Evolutionary conservation across 31 red algal species (phyloP).

Genomic region (Endocladia muricata): DNA sequence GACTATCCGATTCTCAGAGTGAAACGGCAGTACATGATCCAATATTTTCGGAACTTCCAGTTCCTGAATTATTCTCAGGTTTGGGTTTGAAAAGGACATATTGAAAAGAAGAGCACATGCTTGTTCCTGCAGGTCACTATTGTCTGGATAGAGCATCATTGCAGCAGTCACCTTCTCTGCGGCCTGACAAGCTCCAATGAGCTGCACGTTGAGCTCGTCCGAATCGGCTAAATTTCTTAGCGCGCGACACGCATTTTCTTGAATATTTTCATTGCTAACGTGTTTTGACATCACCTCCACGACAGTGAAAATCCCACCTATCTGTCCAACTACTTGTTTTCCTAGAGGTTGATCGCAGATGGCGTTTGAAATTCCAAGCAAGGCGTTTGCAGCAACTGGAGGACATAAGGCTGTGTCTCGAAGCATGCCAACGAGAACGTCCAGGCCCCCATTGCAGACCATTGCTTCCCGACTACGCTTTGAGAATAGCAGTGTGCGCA

Average conservation of each 20-base stretch:
- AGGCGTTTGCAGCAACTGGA: slow-evolving; percentile 31
- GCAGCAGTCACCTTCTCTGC: slow-evolving; percentile 45
- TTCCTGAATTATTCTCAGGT: slow-evolving; percentile 26
- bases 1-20: not conserved
- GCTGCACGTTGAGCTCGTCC: slow-evolving; percentile 54
- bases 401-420: slow-evolving; percentile 21
- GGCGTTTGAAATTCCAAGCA: slow-evolving; percentile 58
- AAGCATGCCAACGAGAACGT: slow-evolving; percentile 36
- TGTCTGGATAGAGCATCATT: slow-evolving; percentile 52
- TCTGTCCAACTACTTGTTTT: slow-evolving; percentile 39
- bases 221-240: slow-evolving; percentile 69
- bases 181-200: slow-evolving; percentile 53
- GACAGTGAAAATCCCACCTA: slow-evolving; percentile 47
- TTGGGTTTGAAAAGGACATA: slow-evolving; percentile 51
- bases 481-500: slow-evolving; percentile 55
- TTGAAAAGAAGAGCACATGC: slow-evolving; percentile 54
- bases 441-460: slow-evolving; percentile 19
- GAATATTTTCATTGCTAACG: slow-evolving; percentile 33
- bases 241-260: slow-evolving; percentile 62
- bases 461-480: slow-evolving; percentile 30
- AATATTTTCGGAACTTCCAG: slow-evolving; percentile 37
- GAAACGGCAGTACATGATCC: not conserved
- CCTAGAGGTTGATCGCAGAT: slow-evolving; percentile 39
- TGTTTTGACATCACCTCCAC: slow-evolving; percentile 60
- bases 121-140: slow-evolving; percentile 59